Percentiles rank a stretch among this genome's conserved stretches.
Evolutionary conservation across 2,329 filamentous ascomycete genomes (phyloP).

Genomic region (Dactylellina leptospora): DNA sequence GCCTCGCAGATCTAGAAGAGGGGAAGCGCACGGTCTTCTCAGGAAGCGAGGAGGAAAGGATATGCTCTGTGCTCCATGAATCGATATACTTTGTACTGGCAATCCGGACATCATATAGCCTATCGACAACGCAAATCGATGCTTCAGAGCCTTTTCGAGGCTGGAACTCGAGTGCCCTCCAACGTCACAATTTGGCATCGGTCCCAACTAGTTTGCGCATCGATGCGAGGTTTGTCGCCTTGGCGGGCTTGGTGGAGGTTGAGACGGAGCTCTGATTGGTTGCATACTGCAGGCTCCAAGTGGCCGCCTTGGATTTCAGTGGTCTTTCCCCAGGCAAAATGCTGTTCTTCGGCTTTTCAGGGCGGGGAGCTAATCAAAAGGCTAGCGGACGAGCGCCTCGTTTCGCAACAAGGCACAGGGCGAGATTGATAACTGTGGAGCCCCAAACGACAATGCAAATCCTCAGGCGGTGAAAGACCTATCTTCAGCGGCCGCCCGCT

Average conservation of each 20-base stretch:
- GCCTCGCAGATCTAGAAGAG: not conserved
- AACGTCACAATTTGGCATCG: constrained; percentile 30
- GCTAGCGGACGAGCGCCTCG: constrained; percentile 24
- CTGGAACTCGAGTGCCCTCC: constrained; percentile 20
- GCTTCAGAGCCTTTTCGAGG: constrained; percentile 15
- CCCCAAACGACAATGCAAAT: not conserved
- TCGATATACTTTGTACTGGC: not conserved
- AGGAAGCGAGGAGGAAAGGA: not conserved
- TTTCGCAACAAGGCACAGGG: constrained; percentile 39
- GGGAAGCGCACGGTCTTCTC: not conserved
- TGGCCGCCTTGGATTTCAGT: constrained; percentile 5
- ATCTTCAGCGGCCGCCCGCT: not conserved
- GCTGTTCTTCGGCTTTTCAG: constrained; percentile 12
- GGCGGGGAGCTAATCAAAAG: constrained; percentile 19
- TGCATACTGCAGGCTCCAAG: constrained; percentile 14
- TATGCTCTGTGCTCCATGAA: too few relatives aligned
- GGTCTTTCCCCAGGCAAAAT: constrained; percentile 8
- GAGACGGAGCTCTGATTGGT: constrained; percentile 26
- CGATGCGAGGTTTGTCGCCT: constrained; percentile 51
- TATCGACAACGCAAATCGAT: constrained; percentile 13
- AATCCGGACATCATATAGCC: not conserved
- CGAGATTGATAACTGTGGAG: not conserved
- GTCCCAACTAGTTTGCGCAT: constrained; percentile 32
- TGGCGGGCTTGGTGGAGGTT: constrained; percentile 40
- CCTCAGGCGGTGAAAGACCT: constrained; percentile 12